Base-by-base conservation (phyloP, 2,329 filamentous ascomycete species). In the Mycosphaerella sp. region DNA sequence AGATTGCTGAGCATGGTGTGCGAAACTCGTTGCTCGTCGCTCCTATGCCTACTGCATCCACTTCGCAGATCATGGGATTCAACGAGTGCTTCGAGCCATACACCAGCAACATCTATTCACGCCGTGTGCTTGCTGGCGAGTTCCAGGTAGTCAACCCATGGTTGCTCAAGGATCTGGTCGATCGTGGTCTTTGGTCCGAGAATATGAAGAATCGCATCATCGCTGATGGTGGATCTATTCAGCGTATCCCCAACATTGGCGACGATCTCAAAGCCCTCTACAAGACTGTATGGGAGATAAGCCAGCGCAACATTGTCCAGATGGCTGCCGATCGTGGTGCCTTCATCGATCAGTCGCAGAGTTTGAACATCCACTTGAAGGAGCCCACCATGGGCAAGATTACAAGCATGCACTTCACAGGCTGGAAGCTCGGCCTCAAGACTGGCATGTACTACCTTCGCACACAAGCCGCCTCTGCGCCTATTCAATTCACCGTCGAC, bases 131-230 rank as follows among this genome's bases (percentile, higher is more conserved):
- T 66, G 93, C 93, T 64, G 93, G 93, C 66, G 93, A 98, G 74
- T 98, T 98, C 84, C 93, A 98, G 77, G 89, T 98, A 51, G 93
- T 98, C 72, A 98, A 98, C 79, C 93, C 93, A 49, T 98, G 93
- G 93, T 77, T 98, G 59, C 83, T 98, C 58, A 96, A 95, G 80
- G 93, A 98, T 67, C 84, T 98, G 31, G 93, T 98, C 64, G 93
- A 98, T 69, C 88, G 96, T 78, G 93, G 93, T 58, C 80, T 98
- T 43, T 98, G 93, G 93, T 96, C 92, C 45, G 92, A 98, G 75
- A 89, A 90, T 77, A 98, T 98, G 93, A 98, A 98, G 85, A 98
- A 98, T 80, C 90, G 93, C 66, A 98, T 98, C 80, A 98, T 98
- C 68, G 87, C 93, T 54, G 92, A 96, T 59, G 89, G 89, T 63